Evolutionary conservation across 2,329 filamentous ascomycete species (phyloP), one percentile per base, ranked within the genome.

Genomic region (Emmonsiellopsis sp.): DNA sequence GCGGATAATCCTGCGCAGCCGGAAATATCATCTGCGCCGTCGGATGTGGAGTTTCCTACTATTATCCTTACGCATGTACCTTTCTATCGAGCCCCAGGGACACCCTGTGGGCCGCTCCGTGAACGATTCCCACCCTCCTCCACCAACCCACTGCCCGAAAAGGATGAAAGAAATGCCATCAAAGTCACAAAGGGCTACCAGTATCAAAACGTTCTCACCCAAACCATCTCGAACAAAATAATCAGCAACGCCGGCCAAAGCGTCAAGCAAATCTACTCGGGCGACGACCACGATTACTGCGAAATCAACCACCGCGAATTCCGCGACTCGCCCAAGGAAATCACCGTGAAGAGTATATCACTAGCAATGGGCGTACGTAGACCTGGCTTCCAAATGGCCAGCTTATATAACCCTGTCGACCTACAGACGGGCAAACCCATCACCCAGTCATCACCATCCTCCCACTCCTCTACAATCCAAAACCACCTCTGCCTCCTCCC

Each of bases 271-370:
- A 86, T 91, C 43, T 98, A 97, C 65, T 95, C 90, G 0, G 93
- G 93, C 9, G 93, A 98, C 62, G 93, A 98, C 65, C 93, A 98
- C 72, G 93, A 98, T 72, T 96, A 97, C 72, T 98, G 93, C 71
- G 91, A 95, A 63, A 74, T 97, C 6, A 78, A 84, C 0, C 93
- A 98, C 68, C 82, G 83, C 2, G 77, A 81, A 14, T 82, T 84
- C 55, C 83, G 83, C 57, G 78, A 77, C 36, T 73, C 75, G 0
- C 78, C 77, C 5, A 80, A 77, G 31, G 93, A 98, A 68, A 94
- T 96, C 58, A 98, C 93, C 0, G 90, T 97, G 62, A 98, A 98
- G 73, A 91, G 86, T 64, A 83, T 94, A 60, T 94, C 85, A 63
- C 95, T 92, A 89, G 90, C 89, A 14, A 97, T 97, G 93, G 91